Conservation (phyloP, 164 flowering plant genomes). For the Akebia trifoliata region DNA sequence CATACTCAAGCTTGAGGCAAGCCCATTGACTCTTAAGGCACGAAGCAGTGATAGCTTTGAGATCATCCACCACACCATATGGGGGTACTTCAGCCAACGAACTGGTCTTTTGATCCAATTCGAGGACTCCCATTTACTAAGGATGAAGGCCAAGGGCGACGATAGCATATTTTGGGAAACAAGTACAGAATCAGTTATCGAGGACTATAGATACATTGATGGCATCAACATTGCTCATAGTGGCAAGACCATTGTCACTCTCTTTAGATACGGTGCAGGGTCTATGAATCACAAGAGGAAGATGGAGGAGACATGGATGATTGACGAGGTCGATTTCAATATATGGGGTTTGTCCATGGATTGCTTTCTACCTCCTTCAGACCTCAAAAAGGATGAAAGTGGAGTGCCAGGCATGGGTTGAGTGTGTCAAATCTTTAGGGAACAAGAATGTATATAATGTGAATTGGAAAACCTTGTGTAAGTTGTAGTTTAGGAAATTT, state of each 20-base stretch:
- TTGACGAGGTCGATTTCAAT: slow-evolving; percentile 8
- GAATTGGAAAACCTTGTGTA: too few relatives aligned
- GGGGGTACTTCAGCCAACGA: slow-evolving; percentile 10
- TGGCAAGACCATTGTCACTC: slow-evolving; percentile 2
- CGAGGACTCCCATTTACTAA: slow-evolving; percentile 6
- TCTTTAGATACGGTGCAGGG: slow-evolving; percentile 6
- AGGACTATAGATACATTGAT: slow-evolving; percentile 5
- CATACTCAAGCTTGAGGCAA: slow-evolving; percentile 10
- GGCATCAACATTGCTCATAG: slow-evolving; percentile 9
- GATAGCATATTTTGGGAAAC: slow-evolving; percentile 8
- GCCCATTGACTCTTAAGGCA: not conserved
- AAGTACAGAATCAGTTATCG: slow-evolving; percentile 3
- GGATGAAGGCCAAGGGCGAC: slow-evolving; percentile 6
- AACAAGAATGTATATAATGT: too few relatives aligned
- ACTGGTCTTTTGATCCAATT: slow-evolving; percentile 5
- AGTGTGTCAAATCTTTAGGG: too few relatives aligned
- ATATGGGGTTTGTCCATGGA: slow-evolving; percentile 9
- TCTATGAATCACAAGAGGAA: slow-evolving; percentile 1
- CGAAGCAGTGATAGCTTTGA: slow-evolving; percentile 11
- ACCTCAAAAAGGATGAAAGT: not conserved
- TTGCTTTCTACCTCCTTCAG: slow-evolving; percentile 7
- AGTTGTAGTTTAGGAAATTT: too few relatives aligned
- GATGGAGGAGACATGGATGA: slow-evolving; percentile 10
- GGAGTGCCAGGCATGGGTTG: not conserved
- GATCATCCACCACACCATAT: slow-evolving; percentile 5